These are phyloP conservation scores for Tremellales sp. DNA, from an alignment of 1,284 basidiomycete species.

Conservation along the genomic window DNA sequence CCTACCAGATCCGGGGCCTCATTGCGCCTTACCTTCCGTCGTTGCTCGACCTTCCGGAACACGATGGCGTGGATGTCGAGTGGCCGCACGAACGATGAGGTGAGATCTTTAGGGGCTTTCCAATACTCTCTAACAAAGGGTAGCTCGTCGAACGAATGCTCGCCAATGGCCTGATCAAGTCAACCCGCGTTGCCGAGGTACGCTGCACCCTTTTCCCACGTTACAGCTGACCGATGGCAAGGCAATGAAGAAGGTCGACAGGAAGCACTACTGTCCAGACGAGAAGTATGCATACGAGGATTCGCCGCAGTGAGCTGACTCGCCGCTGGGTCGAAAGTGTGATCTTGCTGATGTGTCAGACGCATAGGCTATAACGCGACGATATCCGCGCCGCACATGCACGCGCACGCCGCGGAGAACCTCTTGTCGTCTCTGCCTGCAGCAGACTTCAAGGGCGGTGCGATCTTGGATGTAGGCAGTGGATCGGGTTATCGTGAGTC, in stretches of 20 bases:
- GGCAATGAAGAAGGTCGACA: slow-evolving; percentile 46
- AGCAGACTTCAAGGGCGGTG: slow-evolving; percentile 11
- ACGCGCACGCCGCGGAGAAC: slow-evolving; percentile 44
- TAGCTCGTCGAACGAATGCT: slow-evolving; percentile 42
- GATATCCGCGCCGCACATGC: slow-evolving; percentile 50
- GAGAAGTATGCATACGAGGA: slow-evolving; percentile 38
- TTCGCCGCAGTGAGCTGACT: slow-evolving; percentile 41
- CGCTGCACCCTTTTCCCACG: neutral
- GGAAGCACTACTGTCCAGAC: slow-evolving; percentile 40
- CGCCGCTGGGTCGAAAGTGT: neutral
- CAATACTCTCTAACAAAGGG: neutral
- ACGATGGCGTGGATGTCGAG: slow-evolving; percentile 43
- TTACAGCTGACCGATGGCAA: slow-evolving; percentile 4
- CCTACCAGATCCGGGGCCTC: no score
- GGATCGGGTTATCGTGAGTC: slow-evolving; percentile 64
- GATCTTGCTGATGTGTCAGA: slow-evolving; percentile 13
- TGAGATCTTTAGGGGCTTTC: slow-evolving; percentile 16
- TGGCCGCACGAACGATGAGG: slow-evolving; percentile 39
- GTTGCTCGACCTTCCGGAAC: no score
- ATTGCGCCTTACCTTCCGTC: no score
- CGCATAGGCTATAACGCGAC: slow-evolving; percentile 47
- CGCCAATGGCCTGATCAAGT: slow-evolving; percentile 32
- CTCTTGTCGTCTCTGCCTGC: slow-evolving; percentile 27
- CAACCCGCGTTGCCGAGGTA: slow-evolving; percentile 33
- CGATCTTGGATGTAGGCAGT: slow-evolving; percentile 46